Evolutionary conservation across 2,329 filamentous ascomycete species (phyloP).

Genomic region (Ceratocystis papillata): DNA sequence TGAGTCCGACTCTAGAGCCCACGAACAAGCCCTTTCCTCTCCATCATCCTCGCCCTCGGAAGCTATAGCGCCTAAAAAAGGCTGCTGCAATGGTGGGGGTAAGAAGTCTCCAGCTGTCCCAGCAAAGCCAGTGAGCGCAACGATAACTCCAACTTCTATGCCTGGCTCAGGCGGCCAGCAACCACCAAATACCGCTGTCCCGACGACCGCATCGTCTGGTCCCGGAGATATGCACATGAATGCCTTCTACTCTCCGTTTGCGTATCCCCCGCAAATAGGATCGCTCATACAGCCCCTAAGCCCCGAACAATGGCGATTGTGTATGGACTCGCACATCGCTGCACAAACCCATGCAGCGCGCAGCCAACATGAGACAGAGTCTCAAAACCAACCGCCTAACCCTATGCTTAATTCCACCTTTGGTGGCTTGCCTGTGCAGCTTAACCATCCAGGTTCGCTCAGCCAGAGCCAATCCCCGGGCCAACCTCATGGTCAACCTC

Average conservation of each 20-base stretch:
- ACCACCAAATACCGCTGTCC: slow-evolving; percentile 32
- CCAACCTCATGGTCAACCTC: not conserved
- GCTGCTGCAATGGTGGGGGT: slow-evolving; percentile 27
- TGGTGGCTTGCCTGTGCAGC: not conserved
- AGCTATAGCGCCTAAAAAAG: slow-evolving; percentile 18
- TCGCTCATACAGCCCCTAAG: slow-evolving; percentile 46
- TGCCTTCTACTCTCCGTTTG: slow-evolving; percentile 33
- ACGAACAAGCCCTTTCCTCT: slow-evolving; percentile 1
- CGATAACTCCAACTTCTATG: not conserved
- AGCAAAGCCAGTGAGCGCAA: not conserved
- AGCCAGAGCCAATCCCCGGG: not conserved
- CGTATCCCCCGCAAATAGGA: slow-evolving; percentile 45
- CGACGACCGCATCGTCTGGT: slow-evolving; percentile 27
- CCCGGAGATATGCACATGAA: slow-evolving; percentile 32
- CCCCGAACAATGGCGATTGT: slow-evolving; percentile 43
- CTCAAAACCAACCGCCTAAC: not conserved
- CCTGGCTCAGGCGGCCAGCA: slow-evolving; percentile 26
- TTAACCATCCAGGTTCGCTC: not conserved
- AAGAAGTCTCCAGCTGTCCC: slow-evolving; percentile 4
- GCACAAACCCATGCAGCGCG: slow-evolving; percentile 1
- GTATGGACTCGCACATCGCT: slow-evolving; percentile 33
- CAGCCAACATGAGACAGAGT: not conserved
- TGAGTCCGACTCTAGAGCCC: slow-evolving; percentile 9
- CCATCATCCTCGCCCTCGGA: not conserved
- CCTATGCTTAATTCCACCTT: not conserved